Percentiles rank a stretch among this genome's conserved stretches.
Evolutionary conservation across 768 basidiomycete genomes (phyloP).

Genomic region (Lactarius akahatsu): DNA sequence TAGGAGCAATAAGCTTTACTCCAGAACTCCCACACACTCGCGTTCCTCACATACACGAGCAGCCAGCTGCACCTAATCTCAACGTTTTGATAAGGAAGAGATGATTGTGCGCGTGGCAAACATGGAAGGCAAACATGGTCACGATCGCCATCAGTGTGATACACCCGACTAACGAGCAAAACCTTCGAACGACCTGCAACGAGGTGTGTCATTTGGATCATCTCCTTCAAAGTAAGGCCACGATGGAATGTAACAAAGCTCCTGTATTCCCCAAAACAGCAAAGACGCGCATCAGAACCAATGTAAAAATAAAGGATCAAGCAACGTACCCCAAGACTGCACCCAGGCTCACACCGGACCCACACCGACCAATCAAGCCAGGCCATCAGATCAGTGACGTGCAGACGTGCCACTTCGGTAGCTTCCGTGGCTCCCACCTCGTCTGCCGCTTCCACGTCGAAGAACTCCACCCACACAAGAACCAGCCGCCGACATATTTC

Average conservation of each 20-base stretch:
- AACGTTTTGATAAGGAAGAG: no score
- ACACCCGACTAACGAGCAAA: no score
- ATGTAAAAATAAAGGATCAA: neutral
- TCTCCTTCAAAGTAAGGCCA: conserved; percentile 22
- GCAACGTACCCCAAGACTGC: conserved; percentile 26
- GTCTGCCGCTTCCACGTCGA: conserved; percentile 26
- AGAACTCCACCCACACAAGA: conserved; percentile 27
- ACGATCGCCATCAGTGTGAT: no score
- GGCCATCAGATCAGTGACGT: conserved; percentile 23
- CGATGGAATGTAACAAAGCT: conserved; percentile 27
- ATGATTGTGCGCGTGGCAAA: no score
- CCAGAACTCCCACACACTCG: no score
- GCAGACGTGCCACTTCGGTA: neutral
- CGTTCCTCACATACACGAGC: no score
- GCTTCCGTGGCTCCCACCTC: neutral
- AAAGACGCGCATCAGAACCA: no score
- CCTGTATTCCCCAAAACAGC: neutral
- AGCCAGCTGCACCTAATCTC: no score
- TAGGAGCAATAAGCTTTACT: no score
- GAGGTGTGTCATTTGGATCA: no score
- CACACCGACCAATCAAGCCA: conserved; percentile 32
- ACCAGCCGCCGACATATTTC: conserved; percentile 27
- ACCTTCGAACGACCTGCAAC: no score
- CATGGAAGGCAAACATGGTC: no score
- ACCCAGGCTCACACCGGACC: conserved; percentile 26